phyloP scores from a whole-genome alignment of 2,329 filamentous ascomycete genomes.

The Fusarium sp. region DNA sequence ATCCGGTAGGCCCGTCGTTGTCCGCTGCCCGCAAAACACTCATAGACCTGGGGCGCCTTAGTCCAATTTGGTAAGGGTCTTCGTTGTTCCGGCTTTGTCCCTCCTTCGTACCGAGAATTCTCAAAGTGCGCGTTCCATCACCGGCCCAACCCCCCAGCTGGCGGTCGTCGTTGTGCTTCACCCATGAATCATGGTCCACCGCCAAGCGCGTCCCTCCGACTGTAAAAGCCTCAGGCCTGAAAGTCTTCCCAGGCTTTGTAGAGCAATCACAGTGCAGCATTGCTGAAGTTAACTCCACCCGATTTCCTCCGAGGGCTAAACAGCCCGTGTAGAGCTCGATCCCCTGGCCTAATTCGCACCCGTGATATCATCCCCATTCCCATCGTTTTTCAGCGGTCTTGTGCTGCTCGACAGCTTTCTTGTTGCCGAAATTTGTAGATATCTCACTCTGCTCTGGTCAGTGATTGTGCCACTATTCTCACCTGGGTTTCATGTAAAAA shows the following conservation, averaged over 20 bases:
- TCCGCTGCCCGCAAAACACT: slow-evolving; percentile 38
- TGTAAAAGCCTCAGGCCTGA: slow-evolving; percentile 52
- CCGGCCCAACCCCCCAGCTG: slow-evolving; percentile 42
- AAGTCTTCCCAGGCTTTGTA: slow-evolving; percentile 39
- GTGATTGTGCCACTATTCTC: slow-evolving; percentile 30
- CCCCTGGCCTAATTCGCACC: slow-evolving; percentile 48
- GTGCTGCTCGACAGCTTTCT: slow-evolving; percentile 14
- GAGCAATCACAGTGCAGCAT: slow-evolving; percentile 48
- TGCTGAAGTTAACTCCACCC: slow-evolving; percentile 50
- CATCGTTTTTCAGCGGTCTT: slow-evolving; percentile 23
- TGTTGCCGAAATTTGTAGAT: slow-evolving; percentile 3
- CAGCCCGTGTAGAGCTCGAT: slow-evolving; percentile 44
- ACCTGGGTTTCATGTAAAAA: slow-evolving; percentile 45
- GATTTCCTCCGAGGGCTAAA: slow-evolving; percentile 52
- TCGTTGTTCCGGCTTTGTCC: slow-evolving; percentile 45
- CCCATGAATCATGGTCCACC: slow-evolving; percentile 53
- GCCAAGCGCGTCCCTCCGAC: slow-evolving; percentile 48
- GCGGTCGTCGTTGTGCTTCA: slow-evolving; percentile 39
- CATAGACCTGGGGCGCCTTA: slow-evolving; percentile 19
- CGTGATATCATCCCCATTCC: slow-evolving; percentile 22
- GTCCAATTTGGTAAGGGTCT: slow-evolving; percentile 38
- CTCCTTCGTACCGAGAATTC: slow-evolving; percentile 46
- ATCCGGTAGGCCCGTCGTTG: slow-evolving; percentile 47
- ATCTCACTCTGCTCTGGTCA: slow-evolving; percentile 12
- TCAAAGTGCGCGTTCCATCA: slow-evolving; percentile 47